Conservation (phyloP, 2,329 filamentous ascomycete genomes). For the Geosmithia flava region DNA sequence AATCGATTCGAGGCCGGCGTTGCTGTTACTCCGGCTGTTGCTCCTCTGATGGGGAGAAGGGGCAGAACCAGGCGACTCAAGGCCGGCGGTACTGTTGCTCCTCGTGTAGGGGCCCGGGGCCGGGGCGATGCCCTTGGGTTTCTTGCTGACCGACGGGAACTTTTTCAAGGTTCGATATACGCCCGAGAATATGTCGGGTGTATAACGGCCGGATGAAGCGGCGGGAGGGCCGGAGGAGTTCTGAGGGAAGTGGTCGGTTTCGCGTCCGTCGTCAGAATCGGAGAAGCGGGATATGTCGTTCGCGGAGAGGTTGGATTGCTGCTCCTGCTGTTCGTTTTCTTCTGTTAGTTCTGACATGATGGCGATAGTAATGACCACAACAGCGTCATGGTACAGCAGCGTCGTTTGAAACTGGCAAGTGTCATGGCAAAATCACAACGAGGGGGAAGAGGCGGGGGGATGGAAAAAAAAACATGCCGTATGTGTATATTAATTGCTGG, state of each 20-base stretch:
- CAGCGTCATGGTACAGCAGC: background rate
- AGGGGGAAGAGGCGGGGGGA: background rate
- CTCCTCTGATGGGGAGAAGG: background rate
- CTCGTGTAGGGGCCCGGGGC: background rate
- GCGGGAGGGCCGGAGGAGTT: conserved; percentile 11
- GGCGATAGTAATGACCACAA: background rate
- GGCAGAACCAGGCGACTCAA: too few relatives aligned
- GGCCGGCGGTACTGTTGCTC: background rate
- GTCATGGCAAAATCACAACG: background rate
- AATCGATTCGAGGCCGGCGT: background rate
- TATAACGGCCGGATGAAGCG: conserved; percentile 15
- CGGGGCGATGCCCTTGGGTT: conserved; percentile 16
- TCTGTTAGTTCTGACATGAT: conserved; percentile 4
- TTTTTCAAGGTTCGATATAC: conserved; percentile 40
- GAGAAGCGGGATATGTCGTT: conserved; percentile 3
- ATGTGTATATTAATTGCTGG: background rate
- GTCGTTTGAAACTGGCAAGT: background rate
- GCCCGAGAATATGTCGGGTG: conserved; percentile 35
- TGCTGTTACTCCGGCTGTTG: conserved; percentile 3
- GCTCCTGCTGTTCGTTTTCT: background rate
- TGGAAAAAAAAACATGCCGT: background rate
- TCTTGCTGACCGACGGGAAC: conserved; percentile 22
- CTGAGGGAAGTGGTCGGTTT: background rate
- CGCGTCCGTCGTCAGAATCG: conserved; percentile 2
- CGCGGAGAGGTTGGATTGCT: background rate